A percentile compares a stretch with the other conserved stretches of the same genome.
Evolutionary conservation across 257 asterid species (phyloP).

Genomic region (Nicotiana noctiflora): DNA sequence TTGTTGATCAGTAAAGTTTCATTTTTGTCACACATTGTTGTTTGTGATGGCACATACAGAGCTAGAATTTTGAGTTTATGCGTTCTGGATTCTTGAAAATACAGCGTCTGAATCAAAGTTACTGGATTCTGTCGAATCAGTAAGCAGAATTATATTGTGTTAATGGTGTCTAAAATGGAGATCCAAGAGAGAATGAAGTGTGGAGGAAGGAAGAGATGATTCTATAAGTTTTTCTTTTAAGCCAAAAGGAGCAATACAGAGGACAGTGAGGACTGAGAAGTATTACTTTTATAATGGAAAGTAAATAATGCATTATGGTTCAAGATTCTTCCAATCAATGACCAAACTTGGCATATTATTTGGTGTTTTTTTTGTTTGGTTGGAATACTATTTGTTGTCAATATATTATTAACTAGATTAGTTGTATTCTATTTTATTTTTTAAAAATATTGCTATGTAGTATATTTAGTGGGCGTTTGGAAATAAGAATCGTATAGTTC

Average conservation of each 20-base stretch:
- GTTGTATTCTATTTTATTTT: background rate
- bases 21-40: background rate
- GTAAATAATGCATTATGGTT: background rate
- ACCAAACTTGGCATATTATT: background rate
- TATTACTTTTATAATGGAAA: background rate
- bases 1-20: background rate
- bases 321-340: slow-evolving; percentile 1
- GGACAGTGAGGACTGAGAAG: background rate
- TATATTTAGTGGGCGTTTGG: too few relatives aligned
- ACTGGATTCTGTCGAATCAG: too few relatives aligned
- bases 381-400: too few relatives aligned
- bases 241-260: background rate
- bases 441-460: too few relatives aligned
- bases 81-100: too few relatives aligned
- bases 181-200: background rate
- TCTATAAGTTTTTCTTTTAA: background rate
- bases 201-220: background rate
- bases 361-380: too few relatives aligned
- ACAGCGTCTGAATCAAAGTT: too few relatives aligned
- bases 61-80: too few relatives aligned
- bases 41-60: too few relatives aligned
- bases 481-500: too few relatives aligned
- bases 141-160: too few relatives aligned
- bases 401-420: background rate
- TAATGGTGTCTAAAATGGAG: too few relatives aligned